Evolutionary conservation across 352 stramenopile genomes (phyloP), one percentile per base, ranked within the genome.

Genomic region (Salisapilia sapeloensis): DNA sequence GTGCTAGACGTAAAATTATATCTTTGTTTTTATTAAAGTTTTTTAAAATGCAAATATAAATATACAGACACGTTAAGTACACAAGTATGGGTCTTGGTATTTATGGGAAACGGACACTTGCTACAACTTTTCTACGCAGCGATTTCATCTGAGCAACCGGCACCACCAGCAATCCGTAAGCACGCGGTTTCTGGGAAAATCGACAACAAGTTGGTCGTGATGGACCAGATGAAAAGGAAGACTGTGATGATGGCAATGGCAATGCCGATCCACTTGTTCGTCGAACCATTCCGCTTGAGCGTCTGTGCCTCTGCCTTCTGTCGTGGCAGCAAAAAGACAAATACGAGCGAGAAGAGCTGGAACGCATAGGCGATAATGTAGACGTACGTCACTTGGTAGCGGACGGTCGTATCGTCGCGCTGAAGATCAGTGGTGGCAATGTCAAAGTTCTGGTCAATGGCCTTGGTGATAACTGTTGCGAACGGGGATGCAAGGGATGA

Each of bases 381-480:
- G 18, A 39, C 39, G 25, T 47, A 53, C 24, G 51, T 55, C 20
- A 57, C 39, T 19, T 61, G 24, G n/a, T 18, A 39, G 14, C 47
- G 47, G 2, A 52, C 38, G 12, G 44, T 25, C 9, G 23, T 20
- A n/a, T 42, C 38, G 29, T 61, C 47, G 1, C 16, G 18, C 28
- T 53, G 35, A 9, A 58, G 19, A 14, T 27, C 27, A 16, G 42
- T 16, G 16, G 45, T 23, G 14, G 35, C 47, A 32, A 46, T 44
- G 24, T 42, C 47, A 18, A 58, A 50, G 33, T 44, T 12, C 14
- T 38, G 32, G 40, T 72, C 56, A 16, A 72, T 59, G 41, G 62
- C 62, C 45, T 69, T 67, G 41, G 46, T 56, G 22, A 72, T 58
- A 31, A 63, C 53, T 13, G 58, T 62, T 10, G 58, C 50, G 33